These are phyloP conservation scores for Marasmius fiardii DNA, from an alignment of 1,284 basidiomycete genomes.

Conservation along the genomic window DNA sequence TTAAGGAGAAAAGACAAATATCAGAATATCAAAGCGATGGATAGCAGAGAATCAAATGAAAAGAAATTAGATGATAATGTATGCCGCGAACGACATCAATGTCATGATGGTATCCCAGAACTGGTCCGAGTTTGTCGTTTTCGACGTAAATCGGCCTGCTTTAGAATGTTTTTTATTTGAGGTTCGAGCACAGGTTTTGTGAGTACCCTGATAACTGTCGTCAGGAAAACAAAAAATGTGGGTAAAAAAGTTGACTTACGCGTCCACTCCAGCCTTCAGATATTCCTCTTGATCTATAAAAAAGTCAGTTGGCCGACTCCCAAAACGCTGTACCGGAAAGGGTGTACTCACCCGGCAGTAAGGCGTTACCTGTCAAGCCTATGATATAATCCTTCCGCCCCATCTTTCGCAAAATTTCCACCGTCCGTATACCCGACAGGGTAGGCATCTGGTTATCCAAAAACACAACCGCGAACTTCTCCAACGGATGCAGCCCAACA, in stretches of 20 bases:
- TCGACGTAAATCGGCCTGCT: slow-evolving; percentile 32
- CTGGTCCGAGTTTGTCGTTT: slow-evolving; percentile 6
- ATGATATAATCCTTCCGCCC: slow-evolving; percentile 61
- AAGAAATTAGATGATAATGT: not conserved
- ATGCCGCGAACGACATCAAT: not conserved
- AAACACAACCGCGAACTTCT: slow-evolving; percentile 42
- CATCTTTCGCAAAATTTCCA: slow-evolving; percentile 51
- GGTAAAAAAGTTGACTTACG: slow-evolving; percentile 34
- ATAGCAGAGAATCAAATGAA: not conserved
- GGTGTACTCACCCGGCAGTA: slow-evolving; percentile 39
- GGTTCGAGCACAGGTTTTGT: slow-evolving; percentile 51
- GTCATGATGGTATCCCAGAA: not conserved
- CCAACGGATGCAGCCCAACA: not conserved
- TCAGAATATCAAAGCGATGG: not conserved
- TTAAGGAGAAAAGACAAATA: not conserved
- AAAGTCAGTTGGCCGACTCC: not conserved
- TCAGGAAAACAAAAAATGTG: not conserved
- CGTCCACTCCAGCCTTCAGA: slow-evolving; percentile 58
- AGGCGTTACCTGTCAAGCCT: slow-evolving; percentile 63
- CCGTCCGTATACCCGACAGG: slow-evolving; percentile 62
- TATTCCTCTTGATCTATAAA: slow-evolving; percentile 41
- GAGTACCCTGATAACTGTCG: slow-evolving; percentile 30
- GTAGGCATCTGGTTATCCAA: slow-evolving; percentile 74
- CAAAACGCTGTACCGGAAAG: not conserved
- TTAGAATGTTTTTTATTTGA: slow-evolving; percentile 36